Evolutionary conservation across 1,139 yeast species (phyloP).

Genomic region (Pichia sp.): DNA sequence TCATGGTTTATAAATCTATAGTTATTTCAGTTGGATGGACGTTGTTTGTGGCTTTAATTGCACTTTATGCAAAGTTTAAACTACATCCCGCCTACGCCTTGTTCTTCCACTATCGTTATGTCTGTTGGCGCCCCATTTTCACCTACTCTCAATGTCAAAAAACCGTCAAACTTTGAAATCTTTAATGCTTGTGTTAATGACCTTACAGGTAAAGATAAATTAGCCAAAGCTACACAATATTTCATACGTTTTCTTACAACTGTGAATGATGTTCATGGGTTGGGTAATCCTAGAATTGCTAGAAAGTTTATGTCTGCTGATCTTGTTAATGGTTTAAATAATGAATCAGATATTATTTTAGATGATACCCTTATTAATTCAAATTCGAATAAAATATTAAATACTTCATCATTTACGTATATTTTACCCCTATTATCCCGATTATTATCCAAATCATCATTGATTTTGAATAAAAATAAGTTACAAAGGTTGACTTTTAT

Average conservation of each 20-base stretch:
- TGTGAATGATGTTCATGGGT: constrained; percentile 8
- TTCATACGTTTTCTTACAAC: constrained; percentile 36
- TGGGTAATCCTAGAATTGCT: constrained; percentile 8
- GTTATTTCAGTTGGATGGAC: too few relatives aligned
- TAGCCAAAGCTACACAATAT: constrained; percentile 61
- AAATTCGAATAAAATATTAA: not conserved
- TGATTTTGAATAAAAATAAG: not conserved
- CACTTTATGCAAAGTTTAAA: too few relatives aligned
- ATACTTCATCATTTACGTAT: not conserved
- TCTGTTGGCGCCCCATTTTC: too few relatives aligned
- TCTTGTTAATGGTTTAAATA: not conserved
- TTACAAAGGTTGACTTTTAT: constrained; percentile 2
- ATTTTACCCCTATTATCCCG: not conserved
- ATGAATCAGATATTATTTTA: not conserved
- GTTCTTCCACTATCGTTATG: too few relatives aligned
- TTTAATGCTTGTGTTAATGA: constrained; percentile 45
- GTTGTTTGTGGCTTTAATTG: too few relatives aligned
- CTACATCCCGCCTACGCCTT: too few relatives aligned
- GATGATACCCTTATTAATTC: not conserved
- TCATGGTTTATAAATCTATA: too few relatives aligned
- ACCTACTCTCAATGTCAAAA: too few relatives aligned
- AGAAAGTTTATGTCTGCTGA: not conserved
- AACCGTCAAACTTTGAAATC: constrained; percentile 35
- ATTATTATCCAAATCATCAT: not conserved
- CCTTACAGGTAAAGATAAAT: constrained; percentile 62